Percentiles rank a stretch among this genome's conserved stretches.
These are phyloP conservation scores for Spatholobus suberectus DNA, from an alignment of 306 rosid species.

Conservation along the genomic window DNA sequence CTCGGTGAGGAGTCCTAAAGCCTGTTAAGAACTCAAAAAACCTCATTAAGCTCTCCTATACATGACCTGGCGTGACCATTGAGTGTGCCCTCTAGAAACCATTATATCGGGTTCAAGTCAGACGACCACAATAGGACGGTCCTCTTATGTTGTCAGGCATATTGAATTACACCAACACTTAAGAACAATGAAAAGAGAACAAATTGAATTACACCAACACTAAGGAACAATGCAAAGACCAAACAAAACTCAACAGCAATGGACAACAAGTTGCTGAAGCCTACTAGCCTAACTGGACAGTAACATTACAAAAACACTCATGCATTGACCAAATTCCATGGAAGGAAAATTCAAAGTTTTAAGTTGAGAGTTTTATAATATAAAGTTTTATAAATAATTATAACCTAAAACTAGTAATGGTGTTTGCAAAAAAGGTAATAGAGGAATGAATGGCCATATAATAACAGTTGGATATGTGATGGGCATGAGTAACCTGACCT, in stretches of 20 bases:
- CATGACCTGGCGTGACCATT: too few species aligned
- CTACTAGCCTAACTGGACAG: constrained; percentile 13
- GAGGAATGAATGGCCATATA: neutral
- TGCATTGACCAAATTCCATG: neutral
- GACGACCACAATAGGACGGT: too few species aligned
- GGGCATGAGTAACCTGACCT: constrained; percentile 24
- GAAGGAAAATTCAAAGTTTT: neutral
- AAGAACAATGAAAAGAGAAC: neutral
- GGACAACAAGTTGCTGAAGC: neutral
- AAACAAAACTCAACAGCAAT: constrained; percentile 1
- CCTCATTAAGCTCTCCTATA: neutral
- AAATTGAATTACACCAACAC: neutral
- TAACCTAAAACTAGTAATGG: neutral
- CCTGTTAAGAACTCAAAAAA: neutral
- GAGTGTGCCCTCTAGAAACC: neutral
- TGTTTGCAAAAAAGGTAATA: neutral
- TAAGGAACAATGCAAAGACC: neutral
- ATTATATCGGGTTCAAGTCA: neutral
- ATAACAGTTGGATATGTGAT: neutral
- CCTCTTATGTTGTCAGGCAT: neutral
- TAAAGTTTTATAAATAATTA: neutral
- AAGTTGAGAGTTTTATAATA: neutral
- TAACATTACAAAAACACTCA: neutral
- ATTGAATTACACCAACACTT: neutral
- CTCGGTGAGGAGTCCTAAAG: neutral